Evolutionary conservation across 202 grass and related monocot species (phyloP), one percentile per base, ranked within the genome.

Genomic region (Setaria italica): DNA sequence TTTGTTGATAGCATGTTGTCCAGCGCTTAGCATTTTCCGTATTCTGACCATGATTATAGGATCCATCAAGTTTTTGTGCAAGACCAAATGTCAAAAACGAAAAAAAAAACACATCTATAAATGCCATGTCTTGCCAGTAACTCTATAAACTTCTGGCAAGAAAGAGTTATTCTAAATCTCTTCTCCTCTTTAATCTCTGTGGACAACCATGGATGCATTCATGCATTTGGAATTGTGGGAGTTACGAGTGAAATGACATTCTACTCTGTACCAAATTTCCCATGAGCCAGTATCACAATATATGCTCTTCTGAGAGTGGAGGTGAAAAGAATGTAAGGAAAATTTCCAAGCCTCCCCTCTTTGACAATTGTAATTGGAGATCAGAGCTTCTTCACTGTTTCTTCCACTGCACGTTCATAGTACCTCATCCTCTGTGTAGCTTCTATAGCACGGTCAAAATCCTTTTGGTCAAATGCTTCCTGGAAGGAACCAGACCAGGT

Each of bases 351-450:
- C 70, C 17, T 81, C 60, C 5, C 39, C 48, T 19, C 46, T 41
- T 33, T 60, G 20, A 0, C 9, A 32, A 56, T 35, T 51, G 30
- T n/a, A 80, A 4, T 9, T 32, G 17, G 67, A 58, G 30, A 87
- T 91, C 59, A 99, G 37, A 92, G 81, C 68, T 99, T 99, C 82
- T 99, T 99, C 71, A 85, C 80, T 5, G 90, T 94, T 84, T 95
- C 93, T 94, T 99, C 90, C 19, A 91, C 74, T 54, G 96, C 96
- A 10, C 87, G 90, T 51, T 92, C 90, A n/a, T 96, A 96, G 75
- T 99, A 99, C 81, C 85, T 95, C 93, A 99, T 96, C 88, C 93
- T 89, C 66, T 94, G 90, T 12, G 82, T 96, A 60, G 91, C 87
- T 85, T 80, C 59, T 57, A 96, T 65, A 25, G 93, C 93, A 65